Conservation (phyloP, 139 green algal species). For the Chlorella sp. region DNA sequence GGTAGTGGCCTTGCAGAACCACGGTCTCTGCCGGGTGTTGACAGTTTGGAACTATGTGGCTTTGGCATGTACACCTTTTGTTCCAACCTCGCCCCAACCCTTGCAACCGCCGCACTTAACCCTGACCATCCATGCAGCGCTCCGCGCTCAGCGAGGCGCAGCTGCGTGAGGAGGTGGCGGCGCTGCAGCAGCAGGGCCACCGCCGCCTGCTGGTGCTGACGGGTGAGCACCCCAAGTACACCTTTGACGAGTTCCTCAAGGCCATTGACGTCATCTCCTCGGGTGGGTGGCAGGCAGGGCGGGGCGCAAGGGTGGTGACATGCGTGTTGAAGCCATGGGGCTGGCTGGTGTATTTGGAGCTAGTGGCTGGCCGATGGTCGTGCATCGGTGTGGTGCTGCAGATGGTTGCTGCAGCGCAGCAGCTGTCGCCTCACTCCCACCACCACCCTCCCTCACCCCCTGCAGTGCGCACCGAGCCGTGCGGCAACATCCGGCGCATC, state of each 20-base stretch:
- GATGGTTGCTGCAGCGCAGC: too few species aligned
- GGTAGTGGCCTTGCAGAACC: too few species aligned
- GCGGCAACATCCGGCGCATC: constrained; percentile 73
- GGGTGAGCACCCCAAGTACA: constrained; percentile 77
- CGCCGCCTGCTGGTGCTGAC: constrained; percentile 75
- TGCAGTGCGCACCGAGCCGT: constrained; percentile 64
- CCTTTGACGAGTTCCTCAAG: constrained; percentile 75
- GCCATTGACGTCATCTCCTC: constrained; percentile 63
- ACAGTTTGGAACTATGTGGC: too few species aligned
- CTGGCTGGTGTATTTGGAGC: too few species aligned
- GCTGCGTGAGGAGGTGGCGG: constrained; percentile 62
- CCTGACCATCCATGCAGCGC: neutral
- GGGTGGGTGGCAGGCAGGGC: neutral
- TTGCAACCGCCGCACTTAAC: constrained; percentile 49
- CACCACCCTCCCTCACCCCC: too few species aligned
- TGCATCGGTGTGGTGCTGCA: too few species aligned
- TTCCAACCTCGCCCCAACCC: too few species aligned
- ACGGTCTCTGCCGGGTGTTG: too few species aligned
- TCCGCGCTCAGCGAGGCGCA: constrained; percentile 48
- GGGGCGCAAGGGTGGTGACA: neutral
- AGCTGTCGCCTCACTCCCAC: too few species aligned
- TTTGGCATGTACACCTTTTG: too few species aligned
- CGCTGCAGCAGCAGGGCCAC: constrained; percentile 71
- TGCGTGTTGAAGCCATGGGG: too few species aligned
- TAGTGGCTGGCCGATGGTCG: too few species aligned